These are phyloP conservation scores for Fusarium lyarnte DNA, from an alignment of 2,329 filamentous ascomycete genomes.

Conservation along the genomic window DNA sequence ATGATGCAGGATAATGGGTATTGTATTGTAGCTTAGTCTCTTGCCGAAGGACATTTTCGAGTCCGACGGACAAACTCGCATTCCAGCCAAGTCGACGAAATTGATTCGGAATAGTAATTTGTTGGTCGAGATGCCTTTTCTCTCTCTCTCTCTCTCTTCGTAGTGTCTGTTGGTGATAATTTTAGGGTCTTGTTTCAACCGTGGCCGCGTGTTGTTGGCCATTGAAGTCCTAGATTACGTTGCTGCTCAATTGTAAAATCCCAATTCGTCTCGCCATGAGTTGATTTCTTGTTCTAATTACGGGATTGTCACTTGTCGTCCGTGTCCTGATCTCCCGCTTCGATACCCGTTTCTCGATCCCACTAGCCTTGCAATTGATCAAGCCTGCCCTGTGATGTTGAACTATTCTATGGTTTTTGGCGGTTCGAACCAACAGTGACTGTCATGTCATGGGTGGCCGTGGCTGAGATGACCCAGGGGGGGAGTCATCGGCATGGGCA, in stretches of 20 bases:
- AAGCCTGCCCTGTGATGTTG: neutral
- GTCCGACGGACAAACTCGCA: neutral
- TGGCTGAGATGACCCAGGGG: constrained; percentile 29
- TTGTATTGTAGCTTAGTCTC: neutral
- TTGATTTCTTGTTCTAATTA: neutral
- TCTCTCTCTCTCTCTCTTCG: neutral
- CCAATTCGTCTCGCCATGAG: neutral
- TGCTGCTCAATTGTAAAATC: neutral
- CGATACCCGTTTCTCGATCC: constrained; percentile 30
- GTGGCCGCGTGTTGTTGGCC: constrained; percentile 32
- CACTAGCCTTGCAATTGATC: neutral
- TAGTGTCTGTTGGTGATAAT: neutral
- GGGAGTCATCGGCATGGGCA: constrained; percentile 42
- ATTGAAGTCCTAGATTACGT: constrained; percentile 28
- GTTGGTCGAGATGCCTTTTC: neutral
- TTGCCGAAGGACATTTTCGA: neutral
- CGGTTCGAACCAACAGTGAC: neutral
- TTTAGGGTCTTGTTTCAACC: constrained; percentile 32
- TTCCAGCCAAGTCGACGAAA: neutral
- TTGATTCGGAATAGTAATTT: neutral
- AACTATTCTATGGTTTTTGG: neutral
- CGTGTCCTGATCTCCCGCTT: constrained; percentile 20
- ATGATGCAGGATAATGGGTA: constrained; percentile 31
- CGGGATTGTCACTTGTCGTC: constrained; percentile 12
- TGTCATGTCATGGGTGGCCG: neutral